Evolutionary conservation across 2,329 filamentous ascomycete species (phyloP).

Genomic region (Trichoderma sp.): DNA sequence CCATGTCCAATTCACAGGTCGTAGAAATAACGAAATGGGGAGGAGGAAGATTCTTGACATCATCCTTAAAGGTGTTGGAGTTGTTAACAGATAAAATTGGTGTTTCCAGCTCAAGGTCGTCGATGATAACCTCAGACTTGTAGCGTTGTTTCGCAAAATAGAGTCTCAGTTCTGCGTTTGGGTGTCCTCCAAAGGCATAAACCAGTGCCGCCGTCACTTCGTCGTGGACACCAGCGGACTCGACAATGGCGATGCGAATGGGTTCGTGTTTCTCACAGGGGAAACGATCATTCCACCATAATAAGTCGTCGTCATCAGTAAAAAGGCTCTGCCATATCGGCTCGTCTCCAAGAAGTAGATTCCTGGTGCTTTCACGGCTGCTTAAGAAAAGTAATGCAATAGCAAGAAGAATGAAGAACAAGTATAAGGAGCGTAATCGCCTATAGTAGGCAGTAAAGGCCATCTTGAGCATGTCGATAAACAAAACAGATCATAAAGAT

Average conservation of each 20-base stretch:
- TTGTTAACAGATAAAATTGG: constrained; percentile 18
- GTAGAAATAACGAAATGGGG: constrained; percentile 21
- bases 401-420: constrained; percentile 21
- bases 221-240: constrained; percentile 22
- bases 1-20: constrained; percentile 22
- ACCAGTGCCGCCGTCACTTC: constrained; percentile 24
- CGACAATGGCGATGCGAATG: constrained; percentile 22
- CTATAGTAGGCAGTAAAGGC: constrained; percentile 22
- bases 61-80: constrained; percentile 20
- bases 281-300: constrained; percentile 22
- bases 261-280: constrained; percentile 22
- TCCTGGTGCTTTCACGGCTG: constrained; percentile 14
- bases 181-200: constrained; percentile 25
- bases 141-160: constrained; percentile 20
- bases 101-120: constrained; percentile 15
- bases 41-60: constrained; percentile 11
- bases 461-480: constrained; percentile 21
- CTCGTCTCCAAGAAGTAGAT: background rate
- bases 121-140: constrained; percentile 22
- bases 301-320: constrained; percentile 4
- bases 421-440: constrained; percentile 21
- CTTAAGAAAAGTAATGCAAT: constrained; percentile 24
- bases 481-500: constrained; percentile 17
- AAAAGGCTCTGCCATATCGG: constrained; percentile 18
- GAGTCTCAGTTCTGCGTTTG: constrained; percentile 18